These are phyloP conservation scores for Zygoascus sp. DNA, from an alignment of 1,139 yeast genomes.

Conservation along the genomic window DNA sequence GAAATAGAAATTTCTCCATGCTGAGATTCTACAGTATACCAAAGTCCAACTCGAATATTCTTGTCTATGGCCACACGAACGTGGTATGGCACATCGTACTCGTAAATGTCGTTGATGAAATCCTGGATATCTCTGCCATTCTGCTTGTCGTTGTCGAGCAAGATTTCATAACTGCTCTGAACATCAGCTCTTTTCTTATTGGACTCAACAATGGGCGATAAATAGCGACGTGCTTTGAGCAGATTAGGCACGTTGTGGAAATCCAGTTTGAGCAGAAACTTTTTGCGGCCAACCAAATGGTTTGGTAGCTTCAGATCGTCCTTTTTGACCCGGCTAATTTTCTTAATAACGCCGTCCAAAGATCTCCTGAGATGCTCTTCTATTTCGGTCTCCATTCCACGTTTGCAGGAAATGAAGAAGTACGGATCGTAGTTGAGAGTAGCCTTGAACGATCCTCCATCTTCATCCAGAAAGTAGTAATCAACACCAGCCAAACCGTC, in stretches of 20 bases:
- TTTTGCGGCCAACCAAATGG: conserved; percentile 75
- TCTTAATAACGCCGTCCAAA: conserved; percentile 61
- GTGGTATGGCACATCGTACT: conserved; percentile 95
- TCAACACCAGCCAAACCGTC: conserved; percentile 85
- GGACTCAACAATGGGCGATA: conserved; percentile 65
- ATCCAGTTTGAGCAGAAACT: conserved; percentile 58
- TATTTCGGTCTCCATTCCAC: conserved; percentile 59
- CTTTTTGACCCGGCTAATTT: conserved; percentile 51
- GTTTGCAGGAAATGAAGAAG: conserved; percentile 65
- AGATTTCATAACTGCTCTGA: conserved; percentile 64
- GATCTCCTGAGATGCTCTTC: conserved; percentile 75
- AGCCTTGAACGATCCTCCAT: conserved; percentile 92
- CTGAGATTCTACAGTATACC: conserved; percentile 78
- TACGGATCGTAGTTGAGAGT: conserved; percentile 85
- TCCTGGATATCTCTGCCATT: conserved; percentile 29
- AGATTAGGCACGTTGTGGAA: conserved; percentile 78
- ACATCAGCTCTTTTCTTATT: conserved; percentile 62
- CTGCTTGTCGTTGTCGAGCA: conserved; percentile 33
- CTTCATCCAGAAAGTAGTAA: conserved; percentile 92
- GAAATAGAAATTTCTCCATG: conserved; percentile 53
- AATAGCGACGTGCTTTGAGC: conserved; percentile 61
- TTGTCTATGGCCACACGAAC: conserved; percentile 91
- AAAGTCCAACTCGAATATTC: conserved; percentile 84
- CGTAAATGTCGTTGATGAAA: conserved; percentile 74
- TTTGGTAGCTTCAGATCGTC: conserved; percentile 81